Evolutionary conservation across 1,139 yeast genomes (phyloP), one percentile per base, ranked within the genome.

Genomic region (Yarrowia galli): DNA sequence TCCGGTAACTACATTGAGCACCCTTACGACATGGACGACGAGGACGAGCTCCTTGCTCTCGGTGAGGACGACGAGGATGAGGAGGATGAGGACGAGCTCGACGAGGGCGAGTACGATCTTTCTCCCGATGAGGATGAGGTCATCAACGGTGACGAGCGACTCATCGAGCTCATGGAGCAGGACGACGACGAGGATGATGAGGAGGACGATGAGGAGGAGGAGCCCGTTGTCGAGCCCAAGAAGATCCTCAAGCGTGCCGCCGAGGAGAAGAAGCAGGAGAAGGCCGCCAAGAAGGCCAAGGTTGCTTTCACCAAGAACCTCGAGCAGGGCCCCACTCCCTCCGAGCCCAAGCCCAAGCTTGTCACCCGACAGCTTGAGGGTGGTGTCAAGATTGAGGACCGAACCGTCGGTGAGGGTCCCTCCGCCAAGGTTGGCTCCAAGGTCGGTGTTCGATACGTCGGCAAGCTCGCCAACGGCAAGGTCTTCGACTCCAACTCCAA

Each of bases 391-490:
- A 83, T 93, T 75, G 99, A 95, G 84, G 99, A 96, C 83, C 89
- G 97, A 81, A 88, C 89, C 73, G 79, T 84, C 69, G 99, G 99
- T 76, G 85, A 87, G 71, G 99, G 99, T 69, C 88, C 91, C 75
- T 83, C 85, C 71, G 97, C 97, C 78, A 93, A 92, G 84, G 84
- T 86, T 74, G 97, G 97, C 72, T 86, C 91, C 82, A 92, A 86
- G 79, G 97, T 95, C 73, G 96, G 97, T 78, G 93, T 95, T 81
- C 89, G 99, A 84, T 96, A 95, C 86, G 91, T 95, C 76, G 99
- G 99, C 77, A 95, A 95, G 83, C 88, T 95, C 79, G 89, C 90
- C 83, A 92, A 92, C 83, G 99, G 98, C 74, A 91, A 91, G 79
- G 95, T 91, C 63, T 95, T 95, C 75, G 99, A 95, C 85, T 92